Evolutionary conservation across 2,329 filamentous ascomycete genomes (phyloP).

Genomic region (Ceratocystis lukuohia): DNA sequence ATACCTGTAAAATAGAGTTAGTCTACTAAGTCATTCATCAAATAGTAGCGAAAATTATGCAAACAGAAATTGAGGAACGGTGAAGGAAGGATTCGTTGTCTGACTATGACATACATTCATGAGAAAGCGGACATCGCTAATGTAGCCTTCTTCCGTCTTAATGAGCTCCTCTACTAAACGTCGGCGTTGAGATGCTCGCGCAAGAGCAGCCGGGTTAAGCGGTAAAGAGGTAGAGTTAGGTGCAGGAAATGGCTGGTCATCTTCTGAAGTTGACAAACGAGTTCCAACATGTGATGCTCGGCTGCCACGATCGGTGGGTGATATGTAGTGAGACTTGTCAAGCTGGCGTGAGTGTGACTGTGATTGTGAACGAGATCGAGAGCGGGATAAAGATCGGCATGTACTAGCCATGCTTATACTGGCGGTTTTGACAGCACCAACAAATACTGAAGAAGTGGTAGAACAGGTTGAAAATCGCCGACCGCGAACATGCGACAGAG

Average conservation of each 20-base stretch:
- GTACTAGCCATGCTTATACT: slow-evolving; percentile 63
- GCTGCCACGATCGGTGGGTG: slow-evolving; percentile 49
- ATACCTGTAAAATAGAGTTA: slow-evolving; percentile 39
- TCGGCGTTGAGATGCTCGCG: slow-evolving; percentile 60
- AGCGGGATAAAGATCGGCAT: slow-evolving; percentile 37
- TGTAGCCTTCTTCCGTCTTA: slow-evolving; percentile 74
- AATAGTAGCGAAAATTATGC: not conserved
- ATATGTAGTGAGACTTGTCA: slow-evolving; percentile 25
- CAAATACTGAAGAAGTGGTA: slow-evolving; percentile 62
- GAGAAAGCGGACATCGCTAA: slow-evolving; percentile 73
- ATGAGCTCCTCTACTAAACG: slow-evolving; percentile 77
- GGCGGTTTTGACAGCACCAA: slow-evolving; percentile 69
- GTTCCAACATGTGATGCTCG: slow-evolving; percentile 41
- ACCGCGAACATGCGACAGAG: slow-evolving; percentile 19
- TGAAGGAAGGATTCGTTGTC: not conserved
- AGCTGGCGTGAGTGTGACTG: not conserved
- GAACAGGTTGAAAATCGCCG: slow-evolving; percentile 38
- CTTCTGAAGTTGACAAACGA: slow-evolving; percentile 47
- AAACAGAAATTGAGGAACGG: not conserved
- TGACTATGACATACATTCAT: slow-evolving; percentile 51
- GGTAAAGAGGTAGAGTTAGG: slow-evolving; percentile 26
- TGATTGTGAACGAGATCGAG: slow-evolving; percentile 19
- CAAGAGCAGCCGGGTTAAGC: slow-evolving; percentile 52
- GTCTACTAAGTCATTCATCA: not conserved
- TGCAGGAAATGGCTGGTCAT: slow-evolving; percentile 32